These are phyloP conservation scores for Triangularia verruculosa DNA, from an alignment of 2,329 filamentous ascomycete genomes.

Conservation along the genomic window DNA sequence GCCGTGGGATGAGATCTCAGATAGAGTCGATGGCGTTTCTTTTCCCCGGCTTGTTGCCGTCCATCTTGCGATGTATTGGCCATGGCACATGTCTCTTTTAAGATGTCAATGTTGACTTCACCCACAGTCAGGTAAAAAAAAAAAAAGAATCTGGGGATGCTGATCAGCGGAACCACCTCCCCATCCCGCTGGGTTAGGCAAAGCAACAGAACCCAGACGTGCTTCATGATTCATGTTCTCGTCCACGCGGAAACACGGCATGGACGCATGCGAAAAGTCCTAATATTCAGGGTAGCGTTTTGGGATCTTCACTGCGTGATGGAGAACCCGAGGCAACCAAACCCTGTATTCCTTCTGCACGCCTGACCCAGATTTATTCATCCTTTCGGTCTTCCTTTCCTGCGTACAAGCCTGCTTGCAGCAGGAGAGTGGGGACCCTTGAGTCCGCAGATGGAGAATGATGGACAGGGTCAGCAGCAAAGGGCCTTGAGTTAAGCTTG, in stretches of 20 bases:
- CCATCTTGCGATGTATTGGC: background rate
- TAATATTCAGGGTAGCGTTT: constrained; percentile 10
- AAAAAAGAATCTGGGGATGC: background rate
- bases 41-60: background rate
- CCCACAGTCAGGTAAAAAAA: too few relatives aligned
- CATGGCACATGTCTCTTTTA: background rate
- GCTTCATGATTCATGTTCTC: background rate
- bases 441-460: background rate
- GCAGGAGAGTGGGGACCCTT: background rate
- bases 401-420: background rate
- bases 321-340: background rate
- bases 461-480: background rate
- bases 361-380: background rate
- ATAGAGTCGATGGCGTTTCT: background rate
- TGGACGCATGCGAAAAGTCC: background rate
- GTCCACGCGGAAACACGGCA: background rate
- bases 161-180: background rate
- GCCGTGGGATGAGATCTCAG: background rate
- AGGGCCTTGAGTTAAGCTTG: background rate
- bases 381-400: background rate
- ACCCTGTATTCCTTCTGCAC: background rate
- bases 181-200: background rate
- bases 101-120: background rate
- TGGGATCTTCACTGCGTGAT: constrained; percentile 9
- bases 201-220: background rate